Evolutionary conservation across 2,329 filamentous ascomycete species (phyloP).

Genomic region (Clonostachys sp.): DNA sequence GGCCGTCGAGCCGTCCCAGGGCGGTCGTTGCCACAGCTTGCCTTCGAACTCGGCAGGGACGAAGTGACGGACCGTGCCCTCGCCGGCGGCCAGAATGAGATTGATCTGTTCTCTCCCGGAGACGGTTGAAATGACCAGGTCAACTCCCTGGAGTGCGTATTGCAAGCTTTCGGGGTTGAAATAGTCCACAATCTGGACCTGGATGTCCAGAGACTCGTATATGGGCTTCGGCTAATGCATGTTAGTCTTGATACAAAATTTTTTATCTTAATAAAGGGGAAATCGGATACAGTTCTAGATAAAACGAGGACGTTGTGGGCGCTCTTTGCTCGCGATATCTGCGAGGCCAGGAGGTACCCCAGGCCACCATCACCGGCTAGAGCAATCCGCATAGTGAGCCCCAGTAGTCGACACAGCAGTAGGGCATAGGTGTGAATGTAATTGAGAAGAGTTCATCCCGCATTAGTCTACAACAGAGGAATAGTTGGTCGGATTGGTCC

Average conservation of each 20-base stretch:
- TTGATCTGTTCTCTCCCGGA: slow-evolving; percentile 61
- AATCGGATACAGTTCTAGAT: slow-evolving; percentile 49
- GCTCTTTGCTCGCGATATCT: slow-evolving; percentile 51
- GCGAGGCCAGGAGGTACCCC: slow-evolving; percentile 39
- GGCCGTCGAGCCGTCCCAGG: slow-evolving; percentile 5
- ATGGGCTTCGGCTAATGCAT: slow-evolving; percentile 43
- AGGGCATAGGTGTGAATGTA: no score
- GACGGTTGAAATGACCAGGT: slow-evolving; percentile 73
- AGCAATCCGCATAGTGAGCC: slow-evolving; percentile 42
- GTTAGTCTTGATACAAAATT: slow-evolving; percentile 8
- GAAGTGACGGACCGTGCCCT: slow-evolving; percentile 61
- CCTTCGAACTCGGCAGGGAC: slow-evolving; percentile 76
- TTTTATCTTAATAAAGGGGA: no score
- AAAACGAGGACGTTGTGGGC: slow-evolving; percentile 68
- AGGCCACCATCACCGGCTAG: slow-evolving; percentile 41
- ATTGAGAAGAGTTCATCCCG: no score
- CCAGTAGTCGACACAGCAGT: no score
- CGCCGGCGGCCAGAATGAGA: slow-evolving; percentile 67
- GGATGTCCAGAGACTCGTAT: slow-evolving; percentile 52
- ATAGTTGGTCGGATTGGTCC: no score
- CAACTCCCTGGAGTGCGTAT: slow-evolving; percentile 65
- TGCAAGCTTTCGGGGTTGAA: slow-evolving; percentile 49
- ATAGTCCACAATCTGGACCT: slow-evolving; percentile 68
- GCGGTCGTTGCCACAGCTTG: slow-evolving; percentile 45
- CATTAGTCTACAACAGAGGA: no score